Evolutionary conservation across 129 eudicot genomes (phyloP).

Genomic region (Deinandra increscens): DNA sequence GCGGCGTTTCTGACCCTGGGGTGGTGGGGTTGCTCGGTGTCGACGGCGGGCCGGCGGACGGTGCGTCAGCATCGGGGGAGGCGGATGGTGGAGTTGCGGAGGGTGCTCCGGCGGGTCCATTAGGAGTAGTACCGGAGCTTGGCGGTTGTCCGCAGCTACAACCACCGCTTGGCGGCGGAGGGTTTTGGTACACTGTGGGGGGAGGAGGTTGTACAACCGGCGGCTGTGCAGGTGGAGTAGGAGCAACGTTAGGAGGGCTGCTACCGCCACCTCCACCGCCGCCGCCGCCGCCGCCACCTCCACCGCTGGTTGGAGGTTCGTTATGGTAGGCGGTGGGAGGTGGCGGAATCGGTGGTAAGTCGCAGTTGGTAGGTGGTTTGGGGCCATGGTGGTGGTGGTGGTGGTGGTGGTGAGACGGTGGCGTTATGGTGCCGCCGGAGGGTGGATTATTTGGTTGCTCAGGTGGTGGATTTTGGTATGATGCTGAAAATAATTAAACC

Average conservation of each 20-base stretch:
- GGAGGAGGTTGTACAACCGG: conserved; percentile 24
- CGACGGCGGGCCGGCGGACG: conserved; percentile 9
- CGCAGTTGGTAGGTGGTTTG: conserved; percentile 58
- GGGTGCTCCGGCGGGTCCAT: conserved; percentile 14
- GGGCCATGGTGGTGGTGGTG: conserved; percentile 30
- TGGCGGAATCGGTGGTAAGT: conserved; percentile 34
- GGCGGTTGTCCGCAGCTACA: conserved; percentile 20
- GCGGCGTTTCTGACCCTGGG: background rate
- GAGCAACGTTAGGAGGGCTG: background rate
- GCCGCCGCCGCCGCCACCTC: conserved; percentile 15
- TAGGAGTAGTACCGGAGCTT: conserved; percentile 12
- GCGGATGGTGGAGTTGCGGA: background rate
- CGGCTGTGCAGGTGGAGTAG: conserved; percentile 1
- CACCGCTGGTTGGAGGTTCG: conserved; percentile 9
- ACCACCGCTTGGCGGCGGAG: conserved; percentile 26
- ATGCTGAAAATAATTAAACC: conserved; percentile 10
- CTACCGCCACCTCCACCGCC: conserved; percentile 18
- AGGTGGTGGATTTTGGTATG: conserved; percentile 21
- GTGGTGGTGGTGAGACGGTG: conserved; percentile 15
- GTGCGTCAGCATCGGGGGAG: background rate
- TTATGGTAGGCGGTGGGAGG: conserved; percentile 5
- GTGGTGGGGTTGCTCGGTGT: background rate
- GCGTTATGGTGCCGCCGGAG: conserved; percentile 5
- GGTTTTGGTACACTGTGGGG: conserved; percentile 9
- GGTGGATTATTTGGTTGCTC: conserved; percentile 20